These are phyloP conservation scores for Dictyophora rubrovolvata DNA, from an alignment of 768 basidiomycete species.

Conservation along the genomic window DNA sequence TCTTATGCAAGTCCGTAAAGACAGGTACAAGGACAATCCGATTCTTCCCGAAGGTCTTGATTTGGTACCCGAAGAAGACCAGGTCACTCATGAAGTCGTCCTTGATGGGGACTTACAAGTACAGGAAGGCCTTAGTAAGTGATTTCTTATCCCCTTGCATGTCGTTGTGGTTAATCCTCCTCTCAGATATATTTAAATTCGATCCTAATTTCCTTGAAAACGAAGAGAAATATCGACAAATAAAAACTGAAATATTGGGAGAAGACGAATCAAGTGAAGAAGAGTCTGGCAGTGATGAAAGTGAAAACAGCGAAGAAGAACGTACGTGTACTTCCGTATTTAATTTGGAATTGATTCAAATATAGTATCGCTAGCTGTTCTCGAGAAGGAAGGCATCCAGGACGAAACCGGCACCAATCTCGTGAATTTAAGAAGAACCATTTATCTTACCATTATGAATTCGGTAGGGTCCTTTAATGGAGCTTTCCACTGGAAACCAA, in stretches of 20 bases:
- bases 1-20: constrained; percentile 96
- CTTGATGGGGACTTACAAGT: constrained; percentile 90
- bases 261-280: constrained; percentile 66
- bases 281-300: constrained; percentile 46
- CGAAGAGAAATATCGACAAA: constrained; percentile 86
- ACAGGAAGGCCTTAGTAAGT: constrained; percentile 88
- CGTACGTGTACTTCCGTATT: constrained; percentile 24
- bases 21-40: constrained; percentile 99
- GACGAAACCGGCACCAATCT: constrained; percentile 93
- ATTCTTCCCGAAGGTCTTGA: constrained; percentile 90
- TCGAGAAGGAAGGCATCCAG: constrained; percentile 81
- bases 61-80: constrained; percentile 95
- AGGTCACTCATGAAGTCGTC: constrained; percentile 89
- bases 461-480: constrained; percentile 32
- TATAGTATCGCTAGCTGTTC: constrained; percentile 37
- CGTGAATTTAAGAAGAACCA: constrained; percentile 86
- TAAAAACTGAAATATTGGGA: constrained; percentile 90
- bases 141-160: neutral
- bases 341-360: neutral
- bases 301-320: constrained; percentile 45
- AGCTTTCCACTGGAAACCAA: neutral
- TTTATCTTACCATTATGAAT: constrained; percentile 99
- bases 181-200: constrained; percentile 84
- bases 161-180: constrained; percentile 3
- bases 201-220: constrained; percentile 83